Evolutionary conservation across 306 rosid species (phyloP).

Genomic region (Phaseolus lunatus): DNA sequence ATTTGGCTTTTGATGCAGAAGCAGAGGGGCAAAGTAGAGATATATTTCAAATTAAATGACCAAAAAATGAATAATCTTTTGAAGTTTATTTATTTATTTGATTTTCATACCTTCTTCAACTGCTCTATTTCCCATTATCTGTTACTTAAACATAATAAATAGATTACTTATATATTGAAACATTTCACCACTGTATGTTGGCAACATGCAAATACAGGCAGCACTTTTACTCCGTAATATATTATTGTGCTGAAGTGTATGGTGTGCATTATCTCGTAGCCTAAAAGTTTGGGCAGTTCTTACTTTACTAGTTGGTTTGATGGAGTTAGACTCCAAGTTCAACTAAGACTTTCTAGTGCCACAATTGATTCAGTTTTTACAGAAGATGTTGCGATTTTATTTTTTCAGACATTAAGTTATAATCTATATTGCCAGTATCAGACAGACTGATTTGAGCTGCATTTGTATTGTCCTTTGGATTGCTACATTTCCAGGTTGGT

Average conservation of each 20-base stretch:
- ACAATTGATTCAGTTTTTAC: conserved; percentile 20
- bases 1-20: neutral
- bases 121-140: neutral
- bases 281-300: neutral
- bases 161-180: neutral
- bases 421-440: conserved; percentile 21
- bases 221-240: neutral
- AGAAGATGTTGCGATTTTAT: neutral
- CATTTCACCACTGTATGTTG: conserved; percentile 6
- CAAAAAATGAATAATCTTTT: conserved; percentile 9
- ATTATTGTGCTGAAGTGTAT: neutral
- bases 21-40: neutral
- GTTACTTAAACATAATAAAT: conserved; percentile 7
- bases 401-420: neutral
- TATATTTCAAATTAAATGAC: neutral
- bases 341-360: neutral
- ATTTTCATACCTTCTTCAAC: neutral
- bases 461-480: conserved; percentile 4
- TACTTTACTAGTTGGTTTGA: neutral
- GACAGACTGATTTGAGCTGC: conserved; percentile 11
- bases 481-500: conserved; percentile 56
- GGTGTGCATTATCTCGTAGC: neutral
- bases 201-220: conserved; percentile 12
- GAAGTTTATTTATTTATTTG: neutral
- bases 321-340: neutral